A percentile compares a stretch with the other conserved stretches of the same genome.
phyloP scores from a whole-genome alignment of 306 rosid genomes.

The Calophaca sinica region DNA sequence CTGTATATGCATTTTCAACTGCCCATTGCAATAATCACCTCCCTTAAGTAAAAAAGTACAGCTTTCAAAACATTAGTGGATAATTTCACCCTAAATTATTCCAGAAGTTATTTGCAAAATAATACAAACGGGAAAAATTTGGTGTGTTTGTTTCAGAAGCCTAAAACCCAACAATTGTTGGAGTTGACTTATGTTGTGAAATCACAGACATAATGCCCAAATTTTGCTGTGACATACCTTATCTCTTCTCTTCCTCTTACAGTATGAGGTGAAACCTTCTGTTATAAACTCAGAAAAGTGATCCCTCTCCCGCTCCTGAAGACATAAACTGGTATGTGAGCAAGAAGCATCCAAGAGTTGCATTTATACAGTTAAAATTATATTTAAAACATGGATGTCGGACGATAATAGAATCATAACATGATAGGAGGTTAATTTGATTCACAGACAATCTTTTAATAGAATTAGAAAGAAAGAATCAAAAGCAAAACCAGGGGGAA shows the following conservation, averaged over 20 bases:
- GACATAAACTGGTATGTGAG: constrained; percentile 9
- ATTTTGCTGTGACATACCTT: constrained; percentile 64
- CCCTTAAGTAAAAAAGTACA: neutral
- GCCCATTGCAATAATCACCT: constrained; percentile 21
- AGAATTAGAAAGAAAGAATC: constrained; percentile 9
- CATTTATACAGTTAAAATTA: constrained; percentile 24
- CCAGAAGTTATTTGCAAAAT: constrained; percentile 18
- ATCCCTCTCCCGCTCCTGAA: constrained; percentile 91
- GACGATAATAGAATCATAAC: constrained; percentile 15
- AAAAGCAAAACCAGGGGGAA: neutral
- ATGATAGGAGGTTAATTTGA: constrained; percentile 10
- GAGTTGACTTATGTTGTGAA: constrained; percentile 6
- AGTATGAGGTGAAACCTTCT: constrained; percentile 92
- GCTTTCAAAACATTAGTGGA: neutral
- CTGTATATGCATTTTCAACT: constrained; percentile 13
- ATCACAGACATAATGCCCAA: constrained; percentile 11
- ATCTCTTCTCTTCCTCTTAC: constrained; percentile 98
- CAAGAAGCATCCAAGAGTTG: constrained; percentile 31
- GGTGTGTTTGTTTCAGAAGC: neutral
- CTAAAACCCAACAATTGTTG: constrained; percentile 6
- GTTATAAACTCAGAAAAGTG: constrained; percentile 92
- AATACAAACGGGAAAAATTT: neutral
- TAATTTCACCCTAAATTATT: neutral
- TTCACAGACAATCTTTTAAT: constrained; percentile 3
- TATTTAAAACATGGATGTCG: constrained; percentile 12